Evolutionary conservation across 2,329 filamentous ascomycete genomes (phyloP), one percentile per base, ranked within the genome.

Genomic region (Penicillium freii): DNA sequence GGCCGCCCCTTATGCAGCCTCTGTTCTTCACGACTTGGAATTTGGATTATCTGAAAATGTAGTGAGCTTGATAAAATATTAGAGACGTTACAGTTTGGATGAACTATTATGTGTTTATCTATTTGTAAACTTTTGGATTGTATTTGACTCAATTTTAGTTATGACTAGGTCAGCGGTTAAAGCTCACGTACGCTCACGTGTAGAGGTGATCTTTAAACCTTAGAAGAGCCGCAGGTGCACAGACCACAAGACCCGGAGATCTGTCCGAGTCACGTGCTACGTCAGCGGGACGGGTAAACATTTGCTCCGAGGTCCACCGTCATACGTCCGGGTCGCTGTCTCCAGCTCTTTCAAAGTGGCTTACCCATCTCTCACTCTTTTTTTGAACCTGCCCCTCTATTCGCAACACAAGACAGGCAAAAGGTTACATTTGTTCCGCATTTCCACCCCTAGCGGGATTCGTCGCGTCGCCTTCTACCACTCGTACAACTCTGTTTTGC

Each of bases 331-430:
- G 31, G 5, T 27, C 11, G 5, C 17, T 52, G 50, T 17, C 29
- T 25, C 25, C 49, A 44, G 39, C 49, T 44, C 49, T 52, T 46
- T 46, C 39, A 45, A 36, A 52, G 50, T 45, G 31, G 25, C 50
- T 19, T 46, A 36, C n/a, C 29, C 29, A 36, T 46, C 29, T 13
- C 40, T 52, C 40, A 36, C 17, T 33, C 40, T 52, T 10, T 34
- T 34, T 44, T 25, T 27, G 11, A 33, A 21, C 3, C 19, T 29
- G 17, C n/a, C 6, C 47, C 17, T 3, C n/a, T n/a, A 44, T 21
- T 42, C 29, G 25, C 36, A 25, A 21, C 23, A 8, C 17, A 23
- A 52, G 17, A 11, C 8, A 52, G 29, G n/a, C 21, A 27, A 33
- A 45, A 5, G 8, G 2, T 8, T 23, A n/a, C 13, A n/a, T 33